phyloP scores from a whole-genome alignment of 1,139 yeast species.

The Diutina rugosa region DNA sequence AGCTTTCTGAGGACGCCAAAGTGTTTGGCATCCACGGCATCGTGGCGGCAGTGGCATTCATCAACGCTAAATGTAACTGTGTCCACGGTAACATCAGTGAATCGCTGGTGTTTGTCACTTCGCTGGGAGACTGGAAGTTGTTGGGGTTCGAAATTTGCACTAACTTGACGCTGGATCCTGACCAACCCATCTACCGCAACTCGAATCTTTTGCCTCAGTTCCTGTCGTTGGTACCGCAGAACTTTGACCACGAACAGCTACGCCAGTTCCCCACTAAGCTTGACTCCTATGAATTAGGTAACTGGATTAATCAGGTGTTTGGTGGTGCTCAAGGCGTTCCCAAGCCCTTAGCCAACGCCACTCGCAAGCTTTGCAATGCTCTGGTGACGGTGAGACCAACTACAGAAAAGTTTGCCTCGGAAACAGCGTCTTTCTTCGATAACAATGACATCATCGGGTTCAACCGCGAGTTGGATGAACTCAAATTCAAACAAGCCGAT shows the following conservation, averaged over 20 bases:
- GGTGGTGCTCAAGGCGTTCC: constrained; percentile 5
- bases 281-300: constrained; percentile 57
- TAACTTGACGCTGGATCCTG: constrained; percentile 35
- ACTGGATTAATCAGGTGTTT: constrained; percentile 36
- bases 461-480: constrained; percentile 36
- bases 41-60: constrained; percentile 42
- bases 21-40: constrained; percentile 50
- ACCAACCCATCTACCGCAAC: constrained; percentile 29
- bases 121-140: constrained; percentile 71
- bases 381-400: constrained; percentile 30
- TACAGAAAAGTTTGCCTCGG: constrained; percentile 34
- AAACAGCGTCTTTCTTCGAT: constrained; percentile 26
- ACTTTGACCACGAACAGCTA: constrained; percentile 33
- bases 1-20: constrained; percentile 22
- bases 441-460: constrained; percentile 30
- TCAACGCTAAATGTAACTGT: constrained; percentile 51
- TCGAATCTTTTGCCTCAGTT: constrained; percentile 14
- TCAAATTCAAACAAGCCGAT: constrained; percentile 33
- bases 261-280: constrained; percentile 28
- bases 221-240: constrained; percentile 27
- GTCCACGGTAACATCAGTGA: constrained; percentile 52
- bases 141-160: constrained; percentile 73
- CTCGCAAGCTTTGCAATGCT: constrained; percentile 13
- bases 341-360: constrained; percentile 6
- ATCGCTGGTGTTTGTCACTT: constrained; percentile 46